phyloP scores from a whole-genome alignment of 2,329 filamentous ascomycete genomes.

The Colletotrichum falcatum region DNA sequence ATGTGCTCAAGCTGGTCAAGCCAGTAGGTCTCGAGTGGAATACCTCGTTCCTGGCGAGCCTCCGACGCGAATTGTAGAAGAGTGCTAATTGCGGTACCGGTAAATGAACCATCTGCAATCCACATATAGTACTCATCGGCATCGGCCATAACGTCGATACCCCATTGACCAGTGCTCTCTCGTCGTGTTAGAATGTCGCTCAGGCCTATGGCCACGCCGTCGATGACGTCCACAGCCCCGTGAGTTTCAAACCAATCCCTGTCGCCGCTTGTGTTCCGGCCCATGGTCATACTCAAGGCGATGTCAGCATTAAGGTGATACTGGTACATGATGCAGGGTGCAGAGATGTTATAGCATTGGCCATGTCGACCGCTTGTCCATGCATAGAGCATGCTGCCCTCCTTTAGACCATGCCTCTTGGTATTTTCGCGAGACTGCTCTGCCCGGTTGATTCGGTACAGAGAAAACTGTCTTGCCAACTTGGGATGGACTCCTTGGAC shows the following conservation, averaged over 20 bases:
- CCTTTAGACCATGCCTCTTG: slow-evolving; percentile 65
- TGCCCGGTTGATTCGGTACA: slow-evolving; percentile 46
- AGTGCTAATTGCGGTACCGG: slow-evolving; percentile 8
- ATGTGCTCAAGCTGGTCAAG: slow-evolving; percentile 35
- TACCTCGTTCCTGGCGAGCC: slow-evolving; percentile 7
- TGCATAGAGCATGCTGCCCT: slow-evolving; percentile 66
- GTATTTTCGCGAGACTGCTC: slow-evolving; percentile 70
- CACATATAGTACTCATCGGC: slow-evolving; percentile 41
- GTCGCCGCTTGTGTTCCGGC: slow-evolving; percentile 45
- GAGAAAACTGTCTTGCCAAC: slow-evolving; percentile 45
- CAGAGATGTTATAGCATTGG: slow-evolving; percentile 71
- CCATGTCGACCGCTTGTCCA: slow-evolving; percentile 77
- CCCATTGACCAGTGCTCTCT: slow-evolving; percentile 38
- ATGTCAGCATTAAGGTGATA: slow-evolving; percentile 80
- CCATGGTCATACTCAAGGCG: slow-evolving; percentile 56
- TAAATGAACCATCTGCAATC: slow-evolving; percentile 23
- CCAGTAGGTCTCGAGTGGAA: slow-evolving; percentile 19
- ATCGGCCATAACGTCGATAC: slow-evolving; percentile 42
- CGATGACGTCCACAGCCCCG: slow-evolving; percentile 8
- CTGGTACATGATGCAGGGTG: slow-evolving; percentile 76
- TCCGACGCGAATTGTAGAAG: neutral
- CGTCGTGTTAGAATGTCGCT: slow-evolving; percentile 35
- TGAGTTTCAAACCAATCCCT: slow-evolving; percentile 37
- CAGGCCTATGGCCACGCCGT: slow-evolving; percentile 9
- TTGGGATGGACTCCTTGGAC: slow-evolving; percentile 45